Percentiles rank a stretch among this genome's conserved stretches.
phyloP scores from a whole-genome alignment of 768 basidiomycete species.

The Leccinum disarticulatum region DNA sequence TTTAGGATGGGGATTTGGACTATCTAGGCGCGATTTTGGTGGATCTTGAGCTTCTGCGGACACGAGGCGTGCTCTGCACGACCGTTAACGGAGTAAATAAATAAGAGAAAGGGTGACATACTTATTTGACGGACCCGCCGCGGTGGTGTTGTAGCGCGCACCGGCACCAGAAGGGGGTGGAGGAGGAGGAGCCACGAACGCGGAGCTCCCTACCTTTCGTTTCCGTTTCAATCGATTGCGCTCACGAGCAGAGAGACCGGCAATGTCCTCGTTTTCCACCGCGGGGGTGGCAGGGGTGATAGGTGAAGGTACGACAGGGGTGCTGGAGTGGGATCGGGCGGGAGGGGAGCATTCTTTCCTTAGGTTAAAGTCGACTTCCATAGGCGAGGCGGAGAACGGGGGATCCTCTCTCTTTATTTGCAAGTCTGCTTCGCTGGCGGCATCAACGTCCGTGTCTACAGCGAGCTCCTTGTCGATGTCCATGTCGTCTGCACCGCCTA shows the following conservation, averaged over 20 bases:
- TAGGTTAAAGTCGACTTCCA: conserved; percentile 44
- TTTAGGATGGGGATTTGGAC: conserved; percentile 47
- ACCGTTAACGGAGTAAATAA: conserved; percentile 4
- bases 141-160: conserved; percentile 60
- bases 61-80: conserved; percentile 68
- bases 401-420: conserved; percentile 41
- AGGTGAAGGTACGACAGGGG: conserved; percentile 50
- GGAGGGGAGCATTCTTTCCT: conserved; percentile 42
- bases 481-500: conserved; percentile 74
- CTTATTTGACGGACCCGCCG: conserved; percentile 62
- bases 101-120: conserved; percentile 27
- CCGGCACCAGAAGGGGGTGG: conserved; percentile 57
- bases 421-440: conserved; percentile 42
- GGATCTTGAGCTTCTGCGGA: conserved; percentile 55
- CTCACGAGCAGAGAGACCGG: conserved; percentile 83
- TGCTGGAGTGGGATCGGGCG: conserved; percentile 44
- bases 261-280: conserved; percentile 42
- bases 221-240: conserved; percentile 94
- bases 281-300: conserved; percentile 40
- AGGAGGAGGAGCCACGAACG: conserved; percentile 72
- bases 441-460: conserved; percentile 51
- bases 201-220: conserved; percentile 81
- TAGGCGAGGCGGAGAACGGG: conserved; percentile 37
- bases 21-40: conserved; percentile 55
- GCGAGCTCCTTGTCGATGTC: conserved; percentile 83